Base-by-base conservation (phyloP, 305 asterid genomes). In the Solanum aculeatissimum region DNA sequence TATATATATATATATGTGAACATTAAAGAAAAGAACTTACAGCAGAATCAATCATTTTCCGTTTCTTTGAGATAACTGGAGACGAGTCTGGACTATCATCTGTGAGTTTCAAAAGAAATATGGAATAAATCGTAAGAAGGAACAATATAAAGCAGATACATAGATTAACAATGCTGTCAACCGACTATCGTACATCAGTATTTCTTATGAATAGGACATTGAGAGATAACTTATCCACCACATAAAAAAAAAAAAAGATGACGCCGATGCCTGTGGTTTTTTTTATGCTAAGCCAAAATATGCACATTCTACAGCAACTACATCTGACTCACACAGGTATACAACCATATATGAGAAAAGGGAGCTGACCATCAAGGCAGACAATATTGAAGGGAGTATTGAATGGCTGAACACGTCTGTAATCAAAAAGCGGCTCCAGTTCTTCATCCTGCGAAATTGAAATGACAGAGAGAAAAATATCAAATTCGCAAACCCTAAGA, bases 381-480 rank as follows among this genome's bases (percentile, higher is more conserved):
- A 91, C 84, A 45, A 86, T 84, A 66, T 81, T 83, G 63, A 32
- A 54, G 10, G 98, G 99, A 45, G 86, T 85, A 65, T 75, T 81
- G 71, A 35, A 55, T 4, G 98, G 99, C 88, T 94, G 99, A 83
- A 94, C 89, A 57, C 98, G 97, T 45, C 92, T 80, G 89, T 96
- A 96, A 91, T 96, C 98, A 80, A 96, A 96, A 58, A 96, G 98
- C 27, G 99, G 95, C 72, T 96, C 99, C 85, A 96, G 88, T 91
- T 96, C 99, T 68, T 96, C 98, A 7, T 72, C 98, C 99, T 94
- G 85, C 29, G 45, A 81, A 80, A 71, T 70, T 14, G 58, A 45
- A 69, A 60, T 40, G 42, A 25, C 27, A 65, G 60, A 55, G 83
- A 62, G 10, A 68, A 14, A 66, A 80, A 23, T 7, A 47, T 68